Percentiles rank a stretch among this genome's conserved stretches.
These are phyloP conservation scores for Lathyrus oleraceus DNA, from an alignment of 306 rosid species.

Conservation along the genomic window DNA sequence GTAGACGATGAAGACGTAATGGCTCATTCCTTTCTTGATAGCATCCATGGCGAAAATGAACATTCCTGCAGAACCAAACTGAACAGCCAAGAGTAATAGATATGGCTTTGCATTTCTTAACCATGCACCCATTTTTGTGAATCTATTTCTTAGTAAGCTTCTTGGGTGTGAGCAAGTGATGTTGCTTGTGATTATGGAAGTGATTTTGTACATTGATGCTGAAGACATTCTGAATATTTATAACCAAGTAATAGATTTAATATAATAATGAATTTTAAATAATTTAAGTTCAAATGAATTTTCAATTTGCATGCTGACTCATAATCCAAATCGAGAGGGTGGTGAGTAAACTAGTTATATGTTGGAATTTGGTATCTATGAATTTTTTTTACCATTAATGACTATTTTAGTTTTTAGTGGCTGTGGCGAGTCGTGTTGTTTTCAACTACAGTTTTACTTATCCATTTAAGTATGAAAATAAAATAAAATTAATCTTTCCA, in stretches of 20 bases:
- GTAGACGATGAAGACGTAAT: conserved; percentile 47
- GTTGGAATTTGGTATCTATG: conserved; percentile 1
- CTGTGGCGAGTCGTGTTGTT: not conserved
- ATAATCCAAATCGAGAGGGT: not conserved
- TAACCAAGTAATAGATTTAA: conserved; percentile 1
- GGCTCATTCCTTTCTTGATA: conserved; percentile 65
- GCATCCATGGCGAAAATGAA: conserved; percentile 51
- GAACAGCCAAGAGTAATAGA: conserved; percentile 60
- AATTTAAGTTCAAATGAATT: not conserved
- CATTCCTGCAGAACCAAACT: conserved; percentile 90
- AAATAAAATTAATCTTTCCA: no score
- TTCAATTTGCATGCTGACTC: conserved; percentile 8
- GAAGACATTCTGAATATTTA: conserved; percentile 26
- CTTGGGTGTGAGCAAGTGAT: not conserved
- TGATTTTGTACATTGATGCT: not conserved
- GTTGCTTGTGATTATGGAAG: not conserved
- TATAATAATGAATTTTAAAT: not conserved
- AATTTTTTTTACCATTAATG: not conserved
- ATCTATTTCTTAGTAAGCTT: not conserved
- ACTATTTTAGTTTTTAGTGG: not conserved
- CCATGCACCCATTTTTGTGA: conserved; percentile 29
- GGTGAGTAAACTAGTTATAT: not conserved
- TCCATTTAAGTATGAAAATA: not conserved
- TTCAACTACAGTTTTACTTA: not conserved
- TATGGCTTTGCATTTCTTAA: conserved; percentile 55